Base-by-base conservation (phyloP, 2,329 filamentous ascomycete genomes). In the Paecilomyces formosus region DNA sequence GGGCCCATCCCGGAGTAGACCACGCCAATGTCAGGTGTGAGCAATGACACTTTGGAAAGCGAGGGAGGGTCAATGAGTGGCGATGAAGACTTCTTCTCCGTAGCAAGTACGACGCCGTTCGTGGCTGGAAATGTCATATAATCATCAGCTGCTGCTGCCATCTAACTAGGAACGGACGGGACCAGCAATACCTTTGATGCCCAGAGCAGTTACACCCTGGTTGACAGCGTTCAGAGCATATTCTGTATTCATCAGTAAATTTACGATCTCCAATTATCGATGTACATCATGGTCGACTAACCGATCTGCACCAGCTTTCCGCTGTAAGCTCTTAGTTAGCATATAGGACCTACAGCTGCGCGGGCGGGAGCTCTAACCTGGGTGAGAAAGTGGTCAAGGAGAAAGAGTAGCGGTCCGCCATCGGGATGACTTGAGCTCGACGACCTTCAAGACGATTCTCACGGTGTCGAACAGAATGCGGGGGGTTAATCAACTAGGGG, bases 281-380 rank as follows among this genome's bases (percentile, higher is more conserved):
- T 24, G 51, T 52, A 57, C 68, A 24, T 60, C 64, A 62, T 55
- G 58, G 39, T 51, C 39, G 55, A 68, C 77, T 67, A 82, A 90
- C 93, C 93, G 79, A 99, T 97, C 81, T 99, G 94, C 66, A 97
- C 93, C 81, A 99, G 88, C 83, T 99, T 99, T 76, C 94, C 94
- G 78, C 94, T 97, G 68, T 68, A 62, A 60, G 58, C 60, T 54
- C 62, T 45, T 60, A 67, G 74, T 85, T 77, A 84, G 80, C 75
- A 71, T 62, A 58, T 49, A 61, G 54, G 57, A 58, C 57, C 54
- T 55, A 55, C 59, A 60, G 28, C 39, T 59, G 56, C 50, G 45
- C 28, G 53, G 58, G 58, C 33, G 61, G 64, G 62, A 67, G 66
- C 65, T 73, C 86, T 78, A 87, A 95, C 94, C 93, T 99, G 76